A percentile compares a stretch with the other conserved stretches of the same genome.
These are phyloP conservation scores for Podospora sp. DNA, from an alignment of 495 filamentous ascomycete genomes.

Conservation along the genomic window DNA sequence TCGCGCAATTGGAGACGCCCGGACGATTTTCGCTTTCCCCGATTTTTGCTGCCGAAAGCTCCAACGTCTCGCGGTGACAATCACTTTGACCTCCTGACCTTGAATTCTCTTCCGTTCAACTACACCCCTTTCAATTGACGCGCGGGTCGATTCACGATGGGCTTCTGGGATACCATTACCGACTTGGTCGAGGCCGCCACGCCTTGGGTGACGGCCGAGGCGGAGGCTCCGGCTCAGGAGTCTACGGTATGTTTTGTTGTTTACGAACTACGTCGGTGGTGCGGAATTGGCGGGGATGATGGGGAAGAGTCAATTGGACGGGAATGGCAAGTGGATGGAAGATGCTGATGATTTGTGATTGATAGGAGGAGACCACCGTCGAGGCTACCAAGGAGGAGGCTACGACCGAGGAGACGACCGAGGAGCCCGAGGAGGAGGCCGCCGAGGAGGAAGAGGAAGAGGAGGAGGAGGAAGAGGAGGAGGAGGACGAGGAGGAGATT, in stretches of 20 bases:
- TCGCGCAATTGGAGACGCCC: constrained; percentile 46
- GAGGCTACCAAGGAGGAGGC: constrained; percentile 22
- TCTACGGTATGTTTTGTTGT: constrained; percentile 26
- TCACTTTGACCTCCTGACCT: constrained; percentile 24
- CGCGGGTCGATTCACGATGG: constrained; percentile 45
- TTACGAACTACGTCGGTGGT: too few species aligned
- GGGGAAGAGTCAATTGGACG: background rate
- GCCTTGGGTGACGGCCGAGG: constrained; percentile 59
- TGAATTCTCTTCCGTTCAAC: background rate
- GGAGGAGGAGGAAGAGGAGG: constrained; percentile 70
- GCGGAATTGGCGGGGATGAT: background rate
- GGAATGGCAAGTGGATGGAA: background rate
- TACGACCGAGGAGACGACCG: constrained; percentile 51
- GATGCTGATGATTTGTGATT: background rate
- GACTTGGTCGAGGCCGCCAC: constrained; percentile 58
- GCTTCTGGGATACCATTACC: constrained; percentile 58
- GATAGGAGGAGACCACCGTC: background rate
- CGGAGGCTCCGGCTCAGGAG: constrained; percentile 53
- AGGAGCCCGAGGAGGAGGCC: constrained; percentile 53
- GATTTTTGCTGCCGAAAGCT: constrained; percentile 36
- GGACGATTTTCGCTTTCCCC: constrained; percentile 45
- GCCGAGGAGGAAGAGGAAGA: constrained; percentile 52
- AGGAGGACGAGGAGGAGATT: constrained; percentile 89
- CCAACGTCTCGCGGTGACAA: constrained; percentile 38
- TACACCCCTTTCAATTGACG: constrained; percentile 39